phyloP scores from a whole-genome alignment of 106 monocot species.

The Xerophyta viscosa region DNA sequence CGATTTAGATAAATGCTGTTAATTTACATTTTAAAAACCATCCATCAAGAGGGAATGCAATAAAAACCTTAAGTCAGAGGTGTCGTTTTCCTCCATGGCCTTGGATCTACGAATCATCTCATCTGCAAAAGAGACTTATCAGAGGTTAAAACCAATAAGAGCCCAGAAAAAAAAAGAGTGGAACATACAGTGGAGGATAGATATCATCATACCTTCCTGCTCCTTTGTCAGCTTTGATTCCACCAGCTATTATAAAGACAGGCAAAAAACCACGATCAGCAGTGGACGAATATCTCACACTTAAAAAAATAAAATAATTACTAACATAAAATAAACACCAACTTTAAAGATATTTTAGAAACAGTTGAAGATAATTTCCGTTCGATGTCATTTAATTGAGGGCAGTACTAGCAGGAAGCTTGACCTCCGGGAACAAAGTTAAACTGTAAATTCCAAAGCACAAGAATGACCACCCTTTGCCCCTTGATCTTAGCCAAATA shows the following conservation, averaged over 20 bases:
- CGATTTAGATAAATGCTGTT: neutral
- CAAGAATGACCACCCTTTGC: too few species aligned
- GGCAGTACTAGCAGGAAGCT: too few species aligned
- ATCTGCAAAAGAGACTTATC: slow-evolving; percentile 27
- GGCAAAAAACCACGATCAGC: neutral
- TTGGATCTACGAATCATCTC: slow-evolving; percentile 52
- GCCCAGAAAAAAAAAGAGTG: neutral
- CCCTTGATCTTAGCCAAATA: too few species aligned
- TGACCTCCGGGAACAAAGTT: too few species aligned
- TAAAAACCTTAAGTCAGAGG: slow-evolving; percentile 42
- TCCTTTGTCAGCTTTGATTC: slow-evolving; percentile 72
- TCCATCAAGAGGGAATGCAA: neutral
- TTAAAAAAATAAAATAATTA: too few species aligned
- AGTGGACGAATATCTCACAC: too few species aligned
- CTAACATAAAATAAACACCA: too few species aligned
- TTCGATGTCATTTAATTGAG: too few species aligned
- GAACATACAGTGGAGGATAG: too few species aligned
- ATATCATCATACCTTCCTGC: slow-evolving; percentile 71
- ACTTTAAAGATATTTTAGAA: too few species aligned
- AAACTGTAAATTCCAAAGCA: too few species aligned
- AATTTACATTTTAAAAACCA: neutral
- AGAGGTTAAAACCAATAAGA: slow-evolving; percentile 9
- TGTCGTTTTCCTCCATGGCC: slow-evolving; percentile 76
- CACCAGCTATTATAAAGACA: slow-evolving; percentile 31
- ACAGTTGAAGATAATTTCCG: too few species aligned